These are phyloP conservation scores for Streptanthus diversifolius DNA, from an alignment of 345 rosid species.

Conservation along the genomic window DNA sequence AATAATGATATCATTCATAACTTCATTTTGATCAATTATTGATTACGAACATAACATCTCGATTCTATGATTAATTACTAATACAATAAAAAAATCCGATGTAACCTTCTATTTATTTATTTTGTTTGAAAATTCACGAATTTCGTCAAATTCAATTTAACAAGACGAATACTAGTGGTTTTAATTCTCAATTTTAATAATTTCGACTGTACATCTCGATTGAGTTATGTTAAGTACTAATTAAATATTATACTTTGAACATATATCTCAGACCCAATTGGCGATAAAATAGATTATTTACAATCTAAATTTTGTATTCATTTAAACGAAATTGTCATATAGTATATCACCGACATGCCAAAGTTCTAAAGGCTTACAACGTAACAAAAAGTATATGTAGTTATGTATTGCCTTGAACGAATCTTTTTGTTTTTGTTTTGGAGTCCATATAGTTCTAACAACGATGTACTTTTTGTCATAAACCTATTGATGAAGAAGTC, in stretches of 20 bases:
- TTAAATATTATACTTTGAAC: background rate
- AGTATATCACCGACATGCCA: constrained; percentile 2
- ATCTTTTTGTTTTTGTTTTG: background rate
- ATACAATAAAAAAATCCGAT: background rate
- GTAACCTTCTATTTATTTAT: background rate
- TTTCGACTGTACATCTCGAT: background rate
- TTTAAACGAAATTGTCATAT: background rate
- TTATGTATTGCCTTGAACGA: background rate
- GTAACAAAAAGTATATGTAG: constrained; percentile 7
- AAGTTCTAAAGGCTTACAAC: background rate
- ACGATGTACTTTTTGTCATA: constrained; percentile 15
- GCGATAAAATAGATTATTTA: background rate
- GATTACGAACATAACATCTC: background rate
- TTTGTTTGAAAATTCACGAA: background rate
- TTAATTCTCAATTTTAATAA: background rate
- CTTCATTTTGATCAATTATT: background rate
- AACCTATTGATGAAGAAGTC: constrained; percentile 2
- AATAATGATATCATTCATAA: background rate
- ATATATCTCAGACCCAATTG: background rate
- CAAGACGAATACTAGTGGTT: background rate
- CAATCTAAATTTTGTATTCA: background rate
- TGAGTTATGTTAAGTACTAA: background rate
- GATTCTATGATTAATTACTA: too few relatives aligned
- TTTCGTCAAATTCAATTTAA: background rate
- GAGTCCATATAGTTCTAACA: background rate